These are phyloP conservation scores for Mucor racemosus DNA, from an alignment of 371 early-diverging fungal genomes.

Conservation along the genomic window DNA sequence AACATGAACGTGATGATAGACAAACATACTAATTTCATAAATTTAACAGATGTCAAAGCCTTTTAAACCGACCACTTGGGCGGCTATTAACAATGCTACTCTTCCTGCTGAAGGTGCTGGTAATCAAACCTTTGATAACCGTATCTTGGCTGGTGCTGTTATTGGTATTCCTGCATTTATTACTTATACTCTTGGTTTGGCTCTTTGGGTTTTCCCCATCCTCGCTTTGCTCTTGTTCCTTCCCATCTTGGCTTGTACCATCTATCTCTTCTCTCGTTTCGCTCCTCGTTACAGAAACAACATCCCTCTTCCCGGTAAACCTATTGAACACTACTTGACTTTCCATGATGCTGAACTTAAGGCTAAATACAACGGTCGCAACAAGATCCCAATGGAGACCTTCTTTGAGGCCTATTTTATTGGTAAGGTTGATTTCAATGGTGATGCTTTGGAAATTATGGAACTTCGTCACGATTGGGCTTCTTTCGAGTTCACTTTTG, in stretches of 20 bases:
- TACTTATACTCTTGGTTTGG: slow-evolving; percentile 61
- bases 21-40: background rate
- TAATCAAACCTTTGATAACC: slow-evolving; percentile 74
- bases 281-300: slow-evolving; percentile 73
- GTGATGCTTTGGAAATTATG: slow-evolving; percentile 85
- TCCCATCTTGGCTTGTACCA: slow-evolving; percentile 72
- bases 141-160: slow-evolving; percentile 56
- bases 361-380: slow-evolving; percentile 71
- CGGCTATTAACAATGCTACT: slow-evolving; percentile 62
- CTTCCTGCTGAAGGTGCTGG: slow-evolving; percentile 82
- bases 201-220: slow-evolving; percentile 62
- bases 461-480: slow-evolving; percentile 96
- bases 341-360: slow-evolving; percentile 83
- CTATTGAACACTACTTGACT: slow-evolving; percentile 84
- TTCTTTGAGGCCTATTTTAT: slow-evolving; percentile 97
- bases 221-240: slow-evolving; percentile 65
- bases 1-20: background rate
- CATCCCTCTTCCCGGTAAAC: slow-evolving; percentile 78
- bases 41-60: slow-evolving; percentile 29
- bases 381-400: slow-evolving; percentile 95
- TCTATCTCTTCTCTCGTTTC: slow-evolving; percentile 68
- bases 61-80: slow-evolving; percentile 63
- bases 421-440: slow-evolving; percentile 90
- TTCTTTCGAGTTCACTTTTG: slow-evolving; percentile 81
- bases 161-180: slow-evolving; percentile 68